A percentile compares a stretch with the other conserved stretches of the same genome.
phyloP scores from a whole-genome alignment of 2,329 filamentous ascomycete species.

The Neofusicoccum kwambonambiense region DNA sequence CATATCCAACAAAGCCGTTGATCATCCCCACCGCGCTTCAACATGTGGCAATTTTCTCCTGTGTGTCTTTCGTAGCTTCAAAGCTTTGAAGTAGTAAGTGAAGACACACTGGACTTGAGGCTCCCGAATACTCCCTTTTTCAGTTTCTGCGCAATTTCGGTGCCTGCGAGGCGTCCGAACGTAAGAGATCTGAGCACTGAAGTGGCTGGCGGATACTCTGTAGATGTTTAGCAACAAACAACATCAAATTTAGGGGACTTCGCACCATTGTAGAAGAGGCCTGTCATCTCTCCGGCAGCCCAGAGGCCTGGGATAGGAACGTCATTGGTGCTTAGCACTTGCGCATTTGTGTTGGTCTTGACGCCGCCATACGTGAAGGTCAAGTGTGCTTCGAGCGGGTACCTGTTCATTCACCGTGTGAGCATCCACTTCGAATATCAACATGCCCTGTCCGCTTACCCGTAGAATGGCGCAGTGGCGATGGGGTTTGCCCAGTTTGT shows the following conservation, averaged over 20 bases:
- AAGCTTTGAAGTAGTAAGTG: not conserved
- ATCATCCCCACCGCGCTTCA: no score
- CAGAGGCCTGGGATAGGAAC: constrained; percentile 30
- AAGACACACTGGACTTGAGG: not conserved
- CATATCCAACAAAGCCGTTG: no score
- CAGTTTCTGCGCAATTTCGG: constrained; percentile 29
- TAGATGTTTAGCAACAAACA: not conserved
- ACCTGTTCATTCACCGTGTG: constrained; percentile 14
- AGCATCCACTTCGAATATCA: not conserved
- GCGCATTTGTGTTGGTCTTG: constrained; percentile 40
- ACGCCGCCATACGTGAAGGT: constrained; percentile 40
- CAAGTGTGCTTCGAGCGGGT: constrained; percentile 22
- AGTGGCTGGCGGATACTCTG: constrained; percentile 35
- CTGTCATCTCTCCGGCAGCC: constrained; percentile 36
- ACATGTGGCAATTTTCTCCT: no score
- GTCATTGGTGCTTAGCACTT: constrained; percentile 41
- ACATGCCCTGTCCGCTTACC: constrained; percentile 21
- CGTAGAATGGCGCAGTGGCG: constrained; percentile 38
- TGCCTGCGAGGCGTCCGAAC: constrained; percentile 33
- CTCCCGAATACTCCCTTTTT: not conserved
- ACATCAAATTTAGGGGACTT: not conserved
- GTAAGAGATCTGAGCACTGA: constrained; percentile 33
- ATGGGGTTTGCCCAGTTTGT: constrained; percentile 45
- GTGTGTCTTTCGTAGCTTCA: not conserved
- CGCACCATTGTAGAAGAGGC: constrained; percentile 33